Base-by-base conservation (phyloP, 2,329 filamentous ascomycete genomes). In the Tolypocladium nubicola region DNA sequence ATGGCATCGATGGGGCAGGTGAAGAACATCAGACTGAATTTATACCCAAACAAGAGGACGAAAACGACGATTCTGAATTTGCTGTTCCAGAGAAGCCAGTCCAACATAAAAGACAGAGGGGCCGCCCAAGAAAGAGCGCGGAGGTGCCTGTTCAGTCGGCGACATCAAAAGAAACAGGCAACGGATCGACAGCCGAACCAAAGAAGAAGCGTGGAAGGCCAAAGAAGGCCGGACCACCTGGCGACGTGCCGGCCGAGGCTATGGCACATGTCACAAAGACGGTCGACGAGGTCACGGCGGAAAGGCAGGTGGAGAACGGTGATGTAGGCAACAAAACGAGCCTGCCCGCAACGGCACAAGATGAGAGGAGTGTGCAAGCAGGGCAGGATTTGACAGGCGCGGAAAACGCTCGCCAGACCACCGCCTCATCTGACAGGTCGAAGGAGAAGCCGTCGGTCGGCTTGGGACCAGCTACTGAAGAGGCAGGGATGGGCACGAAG, bases 121-220 rank as follows among this genome's bases (percentile, higher is more conserved):
- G 70, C 1, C 65, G 71, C 8, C 71, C 71, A 39, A 68, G 65
- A 52, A 72, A 71, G 61, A 65, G 59, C 8, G 47, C 41, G 4
- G 21, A n/a, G 30, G 55, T 14, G 4, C 56, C 56, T 53, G 59
- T 23, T 23, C 23, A 60, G 55, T 59, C 52, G 54, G 52, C 57
- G 45, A 50, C 57, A 49, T 53, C 57, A 37, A 63, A 55, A 23
- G 56, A 57, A 53, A 30, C 50, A 10, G 23, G 53, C 43, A 43
- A 30, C n/a, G 19, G 7, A 14, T 26, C 45, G 23, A 37, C 43
- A 35, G 16, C 37, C 33, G 49, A 56, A 40, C 35, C 26, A 8
- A 73, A 69, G 56, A 75, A 70, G 63, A 74, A 70, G 58, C 68
- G 76, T 54, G 76, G 77, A 4, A 69, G 76, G 23, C 75, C 76